These are phyloP conservation scores for Cryphonectria carpinicola DNA, from an alignment of 2,329 filamentous ascomycete genomes.

Conservation along the genomic window DNA sequence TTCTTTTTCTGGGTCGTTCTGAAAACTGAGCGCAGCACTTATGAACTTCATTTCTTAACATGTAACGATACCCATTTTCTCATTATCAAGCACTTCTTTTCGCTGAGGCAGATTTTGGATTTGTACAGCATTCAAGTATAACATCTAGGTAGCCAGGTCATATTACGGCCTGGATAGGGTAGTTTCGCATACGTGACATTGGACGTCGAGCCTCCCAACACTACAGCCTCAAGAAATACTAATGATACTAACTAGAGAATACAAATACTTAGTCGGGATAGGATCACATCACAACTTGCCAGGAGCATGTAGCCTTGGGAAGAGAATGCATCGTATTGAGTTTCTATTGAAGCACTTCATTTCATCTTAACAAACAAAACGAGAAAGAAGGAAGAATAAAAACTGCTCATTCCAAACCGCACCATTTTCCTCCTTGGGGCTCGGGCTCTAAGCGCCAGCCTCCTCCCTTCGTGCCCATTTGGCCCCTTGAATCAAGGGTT, in stretches of 20 bases:
- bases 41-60: no score
- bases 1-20: background rate
- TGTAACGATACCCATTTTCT: background rate
- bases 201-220: background rate
- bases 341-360: background rate
- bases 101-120: background rate
- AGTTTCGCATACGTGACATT: background rate
- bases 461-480: background rate
- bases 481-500: background rate
- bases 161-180: background rate
- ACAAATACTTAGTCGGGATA: no score
- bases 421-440: background rate
- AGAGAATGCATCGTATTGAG: background rate
- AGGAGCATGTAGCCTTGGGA: background rate
- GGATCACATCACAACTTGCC: background rate
- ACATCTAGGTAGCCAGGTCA: background rate
- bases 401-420: background rate
- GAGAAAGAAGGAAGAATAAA: background rate
- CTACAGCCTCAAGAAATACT: background rate
- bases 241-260: background rate
- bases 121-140: background rate
- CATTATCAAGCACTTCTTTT: background rate
- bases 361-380: background rate
- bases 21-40: background rate
- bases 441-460: background rate